A percentile compares a stretch with the other conserved stretches of the same genome.
Evolutionary conservation across 257 asterid genomes (phyloP).

Genomic region (Dorcoceras hygrometricum): DNA sequence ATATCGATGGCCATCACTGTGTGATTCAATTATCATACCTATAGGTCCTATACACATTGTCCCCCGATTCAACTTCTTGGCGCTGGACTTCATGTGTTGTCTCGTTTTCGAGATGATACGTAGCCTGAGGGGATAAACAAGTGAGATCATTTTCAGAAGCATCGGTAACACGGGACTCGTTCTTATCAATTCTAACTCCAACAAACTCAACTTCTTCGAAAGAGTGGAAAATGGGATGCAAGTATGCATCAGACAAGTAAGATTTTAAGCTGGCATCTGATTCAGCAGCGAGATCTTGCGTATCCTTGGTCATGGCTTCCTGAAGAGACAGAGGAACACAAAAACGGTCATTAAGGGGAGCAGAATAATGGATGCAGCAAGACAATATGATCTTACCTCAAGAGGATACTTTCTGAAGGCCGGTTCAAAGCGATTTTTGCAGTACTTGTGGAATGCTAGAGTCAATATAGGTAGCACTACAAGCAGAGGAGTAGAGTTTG

Average conservation of each 20-base stretch:
- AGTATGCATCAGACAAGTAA: constrained; percentile 79
- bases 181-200: constrained; percentile 56
- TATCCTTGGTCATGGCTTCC: constrained; percentile 92
- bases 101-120: constrained; percentile 34
- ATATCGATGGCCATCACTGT: constrained; percentile 45
- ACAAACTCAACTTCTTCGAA: constrained; percentile 71
- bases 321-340: constrained; percentile 30
- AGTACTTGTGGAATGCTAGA: constrained; percentile 73
- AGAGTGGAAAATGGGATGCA: constrained; percentile 89
- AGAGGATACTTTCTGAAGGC: constrained; percentile 90
- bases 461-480: constrained; percentile 71
- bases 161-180: constrained; percentile 29
- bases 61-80: constrained; percentile 36
- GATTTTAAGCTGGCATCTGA: constrained; percentile 55
- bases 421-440: constrained; percentile 93
- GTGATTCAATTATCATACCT: constrained; percentile 38
- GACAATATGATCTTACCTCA: constrained; percentile 50
- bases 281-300: constrained; percentile 47
- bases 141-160: constrained; percentile 46
- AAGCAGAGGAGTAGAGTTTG: constrained; percentile 86
- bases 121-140: constrained; percentile 47
- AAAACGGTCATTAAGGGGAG: neutral
- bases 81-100: constrained; percentile 39
- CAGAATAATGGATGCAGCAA: neutral
- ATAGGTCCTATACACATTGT: constrained; percentile 25